Evolutionary conservation across 2,329 filamentous ascomycete genomes (phyloP), one percentile per base, ranked within the genome.

Genomic region (Tolypocladium endophyticum): DNA sequence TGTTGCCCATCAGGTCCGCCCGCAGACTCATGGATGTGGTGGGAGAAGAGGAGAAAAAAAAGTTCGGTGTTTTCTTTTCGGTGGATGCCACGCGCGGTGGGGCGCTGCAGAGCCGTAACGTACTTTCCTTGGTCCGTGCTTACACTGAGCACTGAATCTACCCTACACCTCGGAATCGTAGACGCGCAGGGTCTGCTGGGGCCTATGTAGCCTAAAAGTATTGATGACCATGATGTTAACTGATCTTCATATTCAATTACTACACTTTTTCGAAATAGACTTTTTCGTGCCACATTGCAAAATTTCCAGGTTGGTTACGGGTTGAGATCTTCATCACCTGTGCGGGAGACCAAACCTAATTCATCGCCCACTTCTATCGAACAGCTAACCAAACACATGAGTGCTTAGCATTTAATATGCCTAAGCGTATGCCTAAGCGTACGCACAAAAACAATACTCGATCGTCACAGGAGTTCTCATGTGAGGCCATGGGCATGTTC

Each of bases 31-130:
- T 28, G 25, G 50, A 59, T 50, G 28, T 53, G 36, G 58, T 57
- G 28, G 47, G 39, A n/a, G 62, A 55, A 35, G 45, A 61, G 63
- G 66, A 72, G 72, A 47, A 72, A 71, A 47, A 72, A 71, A 68
- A 64, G 62, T 64, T 66, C 64, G 62, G 62, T 60, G 55, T 55
- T 54, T 12, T 33, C 25, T 55, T 54, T 12, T 33, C 25, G 28
- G 50, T 53, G 50, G 30, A 35, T n/a, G 50, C 30, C 9, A n/a
- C 28, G 35, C 23, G 16, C 23, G 14, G 36, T 30, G 50, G 50
- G 50, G 50, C 28, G 33, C 30, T 43, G 39, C 39, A 4, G 16
- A 3, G 33, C 14, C 23, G 28, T 30, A 43, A 23, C 23, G 28
- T 30, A 43, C 18, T 47, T 60, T 55, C 39, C 50, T 54, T 55